A percentile compares a stretch with the other conserved stretches of the same genome.
Conservation (phyloP, 805 yeast species). For the Yueomyces sinensis region DNA sequence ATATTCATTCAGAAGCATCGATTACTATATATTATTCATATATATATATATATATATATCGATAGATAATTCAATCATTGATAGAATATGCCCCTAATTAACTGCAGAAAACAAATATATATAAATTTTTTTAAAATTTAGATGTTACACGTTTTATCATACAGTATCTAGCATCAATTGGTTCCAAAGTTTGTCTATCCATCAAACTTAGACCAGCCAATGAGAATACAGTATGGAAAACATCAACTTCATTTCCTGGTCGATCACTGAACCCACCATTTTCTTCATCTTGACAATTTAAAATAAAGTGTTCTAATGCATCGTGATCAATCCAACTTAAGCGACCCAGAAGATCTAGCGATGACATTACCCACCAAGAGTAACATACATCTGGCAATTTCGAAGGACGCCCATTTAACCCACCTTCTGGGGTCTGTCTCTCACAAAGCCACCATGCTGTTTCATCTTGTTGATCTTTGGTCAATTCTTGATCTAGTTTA, state of each 20-base stretch:
- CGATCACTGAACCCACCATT: conserved; percentile 90
- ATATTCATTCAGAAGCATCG: no score
- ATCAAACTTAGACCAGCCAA: conserved; percentile 75
- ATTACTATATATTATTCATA: no score
- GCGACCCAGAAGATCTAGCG: conserved; percentile 51
- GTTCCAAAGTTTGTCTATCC: conserved; percentile 43
- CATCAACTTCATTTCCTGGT: conserved; percentile 82
- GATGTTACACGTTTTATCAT: conserved; percentile 39
- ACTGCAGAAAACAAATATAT: background rate
- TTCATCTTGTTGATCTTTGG: conserved; percentile 27
- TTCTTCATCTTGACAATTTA: conserved; percentile 61
- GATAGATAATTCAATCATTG: background rate
- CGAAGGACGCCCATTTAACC: conserved; percentile 92
- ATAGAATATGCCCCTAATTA: background rate
- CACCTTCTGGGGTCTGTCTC: conserved; percentile 76
- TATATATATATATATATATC: conserved; percentile 3
- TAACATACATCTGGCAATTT: conserved; percentile 96
- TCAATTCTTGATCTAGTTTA: conserved; percentile 33
- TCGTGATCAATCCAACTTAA: conserved; percentile 66
- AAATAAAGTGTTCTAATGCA: conserved; percentile 51
- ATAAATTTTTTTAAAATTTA: conserved; percentile 5
- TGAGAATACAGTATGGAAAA: conserved; percentile 86
- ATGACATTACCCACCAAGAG: conserved; percentile 92
- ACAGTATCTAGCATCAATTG: conserved; percentile 79
- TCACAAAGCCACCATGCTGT: conserved; percentile 84